Base-by-base conservation (phyloP, 306 rosid species). In the Mimosa bimucronata region DNA sequence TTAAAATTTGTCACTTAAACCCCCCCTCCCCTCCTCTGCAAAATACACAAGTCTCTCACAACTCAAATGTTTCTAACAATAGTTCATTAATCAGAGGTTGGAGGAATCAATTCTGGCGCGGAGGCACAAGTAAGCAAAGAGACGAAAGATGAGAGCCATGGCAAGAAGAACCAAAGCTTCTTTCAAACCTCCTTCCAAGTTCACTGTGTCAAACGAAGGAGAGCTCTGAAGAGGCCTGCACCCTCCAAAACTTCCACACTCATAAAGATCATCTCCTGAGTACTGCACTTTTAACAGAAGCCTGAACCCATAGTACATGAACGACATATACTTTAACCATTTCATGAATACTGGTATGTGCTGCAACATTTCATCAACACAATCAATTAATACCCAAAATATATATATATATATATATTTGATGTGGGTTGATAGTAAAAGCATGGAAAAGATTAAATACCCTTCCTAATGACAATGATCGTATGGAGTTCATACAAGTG, bases 251-350 rank as follows among this genome's bases (percentile, higher is more conserved):
- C 94, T 90, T 81, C 82, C 87, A 69, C 98, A 92, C 57, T 91
- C 98, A 23, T 90, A 95, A 23, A 90, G 29, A 13, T 95, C 80
- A 3, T 95, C 97, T 66, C 96, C 98, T 42, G 97, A 84, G 75
- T 95, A 95, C 16, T 95, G 98, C 79, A 95, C 98, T 64, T 95
- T 95, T 16, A 95, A 84, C 0, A 95, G 91, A 23, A 95, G 89
- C 78, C 97, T 88, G 53, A 92, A 95, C 13, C 98, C 97, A 71
- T 92, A 90, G 87, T 87, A 95, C 95, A 95, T 84, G 88, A 92
- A 92, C 2, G 98, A 95, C 48, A 90, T 15, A 77, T 92, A 91
- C 90, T 95, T 95, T 86, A 95, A 71, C 98, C 98, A 92, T 30
- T 79, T 75, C 96, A 91, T 91, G 83, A 92, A 92, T 80, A 83